Percentiles rank a stretch among this genome's conserved stretches.
These are phyloP conservation scores for Artomyces pyxidatus DNA, from an alignment of 768 basidiomycete species.

Conservation along the genomic window DNA sequence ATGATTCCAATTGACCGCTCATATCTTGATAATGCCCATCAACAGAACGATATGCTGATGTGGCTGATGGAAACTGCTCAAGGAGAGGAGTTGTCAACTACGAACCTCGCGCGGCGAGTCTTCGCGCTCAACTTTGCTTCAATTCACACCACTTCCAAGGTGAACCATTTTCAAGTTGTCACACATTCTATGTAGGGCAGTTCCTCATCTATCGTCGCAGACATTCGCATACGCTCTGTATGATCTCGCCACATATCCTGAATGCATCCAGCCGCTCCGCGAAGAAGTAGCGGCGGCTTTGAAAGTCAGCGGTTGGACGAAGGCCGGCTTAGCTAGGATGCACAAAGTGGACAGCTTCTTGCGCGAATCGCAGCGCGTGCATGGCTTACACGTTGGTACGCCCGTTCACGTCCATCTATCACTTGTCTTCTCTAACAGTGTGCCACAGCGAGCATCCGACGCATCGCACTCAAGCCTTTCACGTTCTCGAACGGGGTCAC, in stretches of 20 bases:
- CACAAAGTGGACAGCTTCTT: conserved; percentile 29
- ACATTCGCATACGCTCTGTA: conserved; percentile 21
- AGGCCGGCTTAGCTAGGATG: conserved; percentile 23
- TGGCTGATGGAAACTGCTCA: conserved; percentile 30
- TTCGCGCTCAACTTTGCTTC: conserved; percentile 24
- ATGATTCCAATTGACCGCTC: no score
- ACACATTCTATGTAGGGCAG: not conserved
- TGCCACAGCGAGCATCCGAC: conserved; percentile 17
- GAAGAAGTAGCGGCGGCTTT: conserved; percentile 24
- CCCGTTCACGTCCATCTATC: not conserved
- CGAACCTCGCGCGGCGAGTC: conserved; percentile 22
- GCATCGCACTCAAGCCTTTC: conserved; percentile 24
- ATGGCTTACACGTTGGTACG: conserved; percentile 20
- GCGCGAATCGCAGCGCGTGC: conserved; percentile 22
- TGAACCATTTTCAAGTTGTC: no score
- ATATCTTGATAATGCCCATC: not conserved
- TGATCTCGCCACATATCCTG: conserved; percentile 22
- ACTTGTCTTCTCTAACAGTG: not conserved
- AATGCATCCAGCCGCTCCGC: conserved; percentile 22
- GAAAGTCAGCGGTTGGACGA: conserved; percentile 20
- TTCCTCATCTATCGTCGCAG: conserved; percentile 9
- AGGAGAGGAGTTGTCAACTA: conserved; percentile 24
- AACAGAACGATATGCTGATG: conserved; percentile 31
- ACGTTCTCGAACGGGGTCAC: conserved; percentile 28
- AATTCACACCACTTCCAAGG: conserved; percentile 22